Conservation (phyloP, 352 stramenopile species). For the Phytopythium cucurbitacearum region DNA sequence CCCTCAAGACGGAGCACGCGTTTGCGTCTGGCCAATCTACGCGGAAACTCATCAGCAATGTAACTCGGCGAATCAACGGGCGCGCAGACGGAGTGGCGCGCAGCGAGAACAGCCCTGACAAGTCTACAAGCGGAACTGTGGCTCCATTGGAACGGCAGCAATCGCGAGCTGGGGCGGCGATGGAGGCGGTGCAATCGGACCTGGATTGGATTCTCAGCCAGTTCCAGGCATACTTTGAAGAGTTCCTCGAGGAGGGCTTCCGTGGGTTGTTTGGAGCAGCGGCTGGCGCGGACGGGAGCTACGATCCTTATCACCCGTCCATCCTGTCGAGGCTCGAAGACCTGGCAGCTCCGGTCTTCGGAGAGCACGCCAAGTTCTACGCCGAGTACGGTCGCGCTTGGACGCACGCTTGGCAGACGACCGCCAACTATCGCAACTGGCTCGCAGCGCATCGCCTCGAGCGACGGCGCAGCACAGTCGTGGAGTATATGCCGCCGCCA, state of each 20-base stretch:
- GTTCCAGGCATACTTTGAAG: constrained; percentile 62
- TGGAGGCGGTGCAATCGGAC: constrained; percentile 28
- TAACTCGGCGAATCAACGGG: constrained; percentile 24
- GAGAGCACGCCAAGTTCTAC: constrained; percentile 36
- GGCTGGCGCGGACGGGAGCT: constrained; percentile 6
- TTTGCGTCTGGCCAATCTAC: constrained; percentile 49
- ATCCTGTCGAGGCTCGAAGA: constrained; percentile 53
- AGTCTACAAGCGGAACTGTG: constrained; percentile 11
- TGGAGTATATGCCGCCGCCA: constrained; percentile 19
- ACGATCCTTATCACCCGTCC: constrained; percentile 35
- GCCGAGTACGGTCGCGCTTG: constrained; percentile 56
- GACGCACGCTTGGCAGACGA: constrained; percentile 61
- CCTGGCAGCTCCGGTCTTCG: constrained; percentile 39
- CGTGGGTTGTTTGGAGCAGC: constrained; percentile 14
- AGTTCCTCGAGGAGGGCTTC: constrained; percentile 41
- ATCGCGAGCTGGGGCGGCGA: constrained; percentile 4
- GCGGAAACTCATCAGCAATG: constrained; percentile 20
- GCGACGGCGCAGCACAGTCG: constrained; percentile 19
- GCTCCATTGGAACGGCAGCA: constrained; percentile 2
- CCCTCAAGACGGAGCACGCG: constrained; percentile 39
- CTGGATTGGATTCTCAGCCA: constrained; percentile 56
- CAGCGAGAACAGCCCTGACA: constrained; percentile 7
- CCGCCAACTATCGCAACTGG: constrained; percentile 59
- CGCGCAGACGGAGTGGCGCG: constrained; percentile 18
- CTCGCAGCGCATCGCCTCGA: constrained; percentile 24